These are phyloP conservation scores for Populus hybrid DNA, from an alignment of 441 rosid species.

Conservation along the genomic window DNA sequence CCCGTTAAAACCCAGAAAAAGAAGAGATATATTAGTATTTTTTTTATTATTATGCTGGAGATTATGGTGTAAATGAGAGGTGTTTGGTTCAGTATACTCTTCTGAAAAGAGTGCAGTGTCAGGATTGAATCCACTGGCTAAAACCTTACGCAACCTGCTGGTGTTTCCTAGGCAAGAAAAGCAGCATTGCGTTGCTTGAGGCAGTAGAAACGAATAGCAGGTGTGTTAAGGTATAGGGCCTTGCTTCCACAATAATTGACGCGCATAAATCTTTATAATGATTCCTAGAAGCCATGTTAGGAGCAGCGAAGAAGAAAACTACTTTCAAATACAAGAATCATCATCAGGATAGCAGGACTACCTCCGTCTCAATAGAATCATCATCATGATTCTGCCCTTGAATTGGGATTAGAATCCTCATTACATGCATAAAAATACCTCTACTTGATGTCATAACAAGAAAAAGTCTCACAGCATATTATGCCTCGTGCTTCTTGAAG, in stretches of 20 bases:
- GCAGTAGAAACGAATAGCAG: background rate
- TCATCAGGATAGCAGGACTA: background rate
- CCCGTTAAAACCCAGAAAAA: too few species aligned
- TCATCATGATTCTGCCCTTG: background rate
- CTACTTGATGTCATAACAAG: background rate
- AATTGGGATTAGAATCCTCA: background rate
- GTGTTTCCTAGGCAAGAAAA: too few species aligned
- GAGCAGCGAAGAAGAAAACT: background rate
- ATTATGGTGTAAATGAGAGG: background rate
- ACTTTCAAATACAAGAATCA: background rate
- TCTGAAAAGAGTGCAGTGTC: background rate
- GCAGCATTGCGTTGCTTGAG: background rate
- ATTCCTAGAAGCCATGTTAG: background rate
- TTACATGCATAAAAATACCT: background rate
- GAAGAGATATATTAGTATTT: too few species aligned
- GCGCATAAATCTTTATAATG: background rate
- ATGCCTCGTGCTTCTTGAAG: conserved; percentile 2
- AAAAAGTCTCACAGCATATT: background rate
- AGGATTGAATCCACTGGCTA: background rate
- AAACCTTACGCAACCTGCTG: too few species aligned
- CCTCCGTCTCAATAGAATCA: background rate
- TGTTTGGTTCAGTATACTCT: background rate
- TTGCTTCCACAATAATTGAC: background rate
- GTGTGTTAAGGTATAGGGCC: background rate
- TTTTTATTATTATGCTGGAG: background rate